A percentile compares a stretch with the other conserved stretches of the same genome.
phyloP scores from a whole-genome alignment of 768 basidiomycete species.

The Asterophora parasitica region DNA sequence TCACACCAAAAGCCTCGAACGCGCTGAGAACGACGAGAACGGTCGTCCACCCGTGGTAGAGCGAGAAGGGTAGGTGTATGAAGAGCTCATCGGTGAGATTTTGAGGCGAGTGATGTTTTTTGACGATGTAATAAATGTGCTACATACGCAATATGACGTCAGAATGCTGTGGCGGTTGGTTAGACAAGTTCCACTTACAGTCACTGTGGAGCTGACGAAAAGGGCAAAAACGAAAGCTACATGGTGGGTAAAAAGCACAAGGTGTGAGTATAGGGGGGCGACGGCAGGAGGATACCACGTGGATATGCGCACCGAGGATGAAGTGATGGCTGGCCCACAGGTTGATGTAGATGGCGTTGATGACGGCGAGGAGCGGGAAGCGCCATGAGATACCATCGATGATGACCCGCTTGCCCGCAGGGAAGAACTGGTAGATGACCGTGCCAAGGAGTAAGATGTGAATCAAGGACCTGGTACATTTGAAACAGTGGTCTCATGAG shows the following conservation, averaged over 20 bases:
- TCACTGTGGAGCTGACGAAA: conserved; percentile 73
- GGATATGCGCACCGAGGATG: conserved; percentile 41
- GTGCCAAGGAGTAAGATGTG: conserved; percentile 89
- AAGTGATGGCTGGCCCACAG: conserved; percentile 80
- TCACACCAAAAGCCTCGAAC: conserved; percentile 86
- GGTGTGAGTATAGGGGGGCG: conserved; percentile 1
- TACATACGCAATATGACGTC: conserved; percentile 29
- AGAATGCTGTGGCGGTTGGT: conserved; percentile 27
- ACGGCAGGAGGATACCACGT: neutral
- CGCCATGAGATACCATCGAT: conserved; percentile 90
- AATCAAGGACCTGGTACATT: conserved; percentile 64
- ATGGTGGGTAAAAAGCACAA: conserved; percentile 17
- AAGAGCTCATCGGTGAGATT: conserved; percentile 76
- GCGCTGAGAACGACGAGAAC: conserved; percentile 76
- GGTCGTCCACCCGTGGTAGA: conserved; percentile 92
- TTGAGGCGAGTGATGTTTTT: conserved; percentile 73
- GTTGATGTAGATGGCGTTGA: conserved; percentile 88
- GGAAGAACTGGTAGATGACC: conserved; percentile 86
- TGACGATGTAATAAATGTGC: conserved; percentile 94
- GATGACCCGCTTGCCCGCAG: conserved; percentile 68
- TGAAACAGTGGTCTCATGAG: conserved; percentile 8
- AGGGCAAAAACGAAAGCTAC: conserved; percentile 84
- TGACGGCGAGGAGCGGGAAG: conserved; percentile 79
- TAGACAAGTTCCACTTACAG: conserved; percentile 26
- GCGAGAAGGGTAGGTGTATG: conserved; percentile 92